A percentile compares a stretch with the other conserved stretches of the same genome.
Evolutionary conservation across 2,329 filamentous ascomycete species (phyloP).

Genomic region (Epichloe bromicola): DNA sequence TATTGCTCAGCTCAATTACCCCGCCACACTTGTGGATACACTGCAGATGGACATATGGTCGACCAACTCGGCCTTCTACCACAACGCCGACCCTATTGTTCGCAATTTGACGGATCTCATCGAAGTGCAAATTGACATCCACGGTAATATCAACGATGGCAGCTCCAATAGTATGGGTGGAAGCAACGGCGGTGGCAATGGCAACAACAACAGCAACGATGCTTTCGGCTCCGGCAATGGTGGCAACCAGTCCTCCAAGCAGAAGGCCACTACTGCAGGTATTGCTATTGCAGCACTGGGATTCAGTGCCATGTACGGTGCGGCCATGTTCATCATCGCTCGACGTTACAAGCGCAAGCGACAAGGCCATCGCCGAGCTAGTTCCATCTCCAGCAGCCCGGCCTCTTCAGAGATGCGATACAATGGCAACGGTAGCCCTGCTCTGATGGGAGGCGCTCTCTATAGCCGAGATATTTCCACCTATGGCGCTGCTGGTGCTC

Average conservation of each 20-base stretch:
- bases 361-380: slow-evolving; percentile 61
- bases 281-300: slow-evolving; percentile 67
- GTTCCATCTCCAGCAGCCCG: slow-evolving; percentile 48
- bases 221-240: slow-evolving; percentile 29
- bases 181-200: slow-evolving; percentile 20
- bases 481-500: slow-evolving; percentile 36
- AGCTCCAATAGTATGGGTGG: slow-evolving; percentile 19
- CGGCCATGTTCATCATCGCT: slow-evolving; percentile 87
- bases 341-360: slow-evolving; percentile 82
- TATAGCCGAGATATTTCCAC: slow-evolving; percentile 42
- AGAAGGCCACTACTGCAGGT: slow-evolving; percentile 49
- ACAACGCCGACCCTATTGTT: slow-evolving; percentile 52
- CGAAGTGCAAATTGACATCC: slow-evolving; percentile 32
- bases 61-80: slow-evolving; percentile 62
- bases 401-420: slow-evolving; percentile 40
- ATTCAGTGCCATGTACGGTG: slow-evolving; percentile 76
- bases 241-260: slow-evolving; percentile 41
- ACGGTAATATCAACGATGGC: slow-evolving; percentile 24
- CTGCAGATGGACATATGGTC: slow-evolving; percentile 58
- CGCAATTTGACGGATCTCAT: slow-evolving; percentile 66
- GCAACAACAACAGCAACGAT: slow-evolving; percentile 25
- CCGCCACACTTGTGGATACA: slow-evolving; percentile 51
- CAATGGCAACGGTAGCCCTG: slow-evolving; percentile 35
- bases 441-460: slow-evolving; percentile 58
- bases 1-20: slow-evolving; percentile 55